These are phyloP conservation scores for Colletotrichum viniferum DNA, from an alignment of 2,329 filamentous ascomycete species.

Conservation along the genomic window DNA sequence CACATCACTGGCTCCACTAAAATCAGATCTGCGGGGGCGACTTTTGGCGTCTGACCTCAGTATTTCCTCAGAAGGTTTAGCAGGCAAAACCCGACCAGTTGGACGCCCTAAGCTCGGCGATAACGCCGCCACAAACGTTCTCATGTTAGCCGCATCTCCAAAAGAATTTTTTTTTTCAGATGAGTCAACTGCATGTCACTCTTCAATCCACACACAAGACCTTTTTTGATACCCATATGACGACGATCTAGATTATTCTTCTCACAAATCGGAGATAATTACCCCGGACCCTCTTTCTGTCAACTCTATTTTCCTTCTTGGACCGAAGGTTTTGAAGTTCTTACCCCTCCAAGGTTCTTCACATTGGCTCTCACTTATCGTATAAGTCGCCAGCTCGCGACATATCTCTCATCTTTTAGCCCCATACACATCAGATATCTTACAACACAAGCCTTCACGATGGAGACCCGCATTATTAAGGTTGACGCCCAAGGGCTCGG, in stretches of 20 bases:
- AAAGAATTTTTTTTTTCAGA: conserved; percentile 8
- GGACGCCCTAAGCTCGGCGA: not conserved
- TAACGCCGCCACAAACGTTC: conserved; percentile 1
- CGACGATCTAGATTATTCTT: not conserved
- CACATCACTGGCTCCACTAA: conserved; percentile 5
- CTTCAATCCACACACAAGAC: not conserved
- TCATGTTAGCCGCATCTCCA: not conserved
- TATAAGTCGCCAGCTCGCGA: conserved; percentile 18
- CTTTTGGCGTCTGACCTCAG: not conserved
- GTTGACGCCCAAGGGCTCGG: conserved; percentile 38
- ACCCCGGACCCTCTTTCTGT: conserved; percentile 6
- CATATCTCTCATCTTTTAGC: not conserved
- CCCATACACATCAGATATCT: not conserved
- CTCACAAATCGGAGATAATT: not conserved
- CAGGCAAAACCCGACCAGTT: not conserved
- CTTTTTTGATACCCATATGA: conserved; percentile 17
- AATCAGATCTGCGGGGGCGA: not conserved
- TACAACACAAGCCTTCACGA: conserved; percentile 22
- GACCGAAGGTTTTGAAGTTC: not conserved
- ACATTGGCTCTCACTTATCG: conserved; percentile 6
- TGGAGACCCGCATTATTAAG: conserved; percentile 45
- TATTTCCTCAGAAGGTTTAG: not conserved
- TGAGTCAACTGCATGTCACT: conserved; percentile 16
- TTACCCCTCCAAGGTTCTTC: not conserved
- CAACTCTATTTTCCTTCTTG: not conserved